Evolutionary conservation across 441 rosid genomes (phyloP).

Genomic region (Populus tomentosa): DNA sequence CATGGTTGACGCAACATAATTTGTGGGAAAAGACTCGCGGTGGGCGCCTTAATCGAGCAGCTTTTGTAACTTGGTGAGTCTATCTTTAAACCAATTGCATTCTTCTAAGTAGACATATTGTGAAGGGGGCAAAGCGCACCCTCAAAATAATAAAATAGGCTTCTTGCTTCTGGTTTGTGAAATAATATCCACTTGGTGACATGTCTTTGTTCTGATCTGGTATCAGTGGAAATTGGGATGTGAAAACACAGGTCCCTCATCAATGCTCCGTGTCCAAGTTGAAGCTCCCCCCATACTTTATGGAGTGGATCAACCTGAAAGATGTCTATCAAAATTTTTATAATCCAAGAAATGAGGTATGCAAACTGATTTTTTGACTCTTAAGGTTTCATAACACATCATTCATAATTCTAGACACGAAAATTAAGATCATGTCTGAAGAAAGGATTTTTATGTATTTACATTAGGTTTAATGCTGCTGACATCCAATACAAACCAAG

Average conservation of each 20-base stretch:
- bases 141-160: neutral
- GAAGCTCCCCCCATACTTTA: constrained; percentile 73
- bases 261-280: constrained; percentile 68
- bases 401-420: neutral
- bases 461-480: neutral
- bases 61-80: constrained; percentile 89
- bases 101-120: neutral
- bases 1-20: constrained; percentile 63
- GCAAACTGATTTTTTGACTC: neutral
- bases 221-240: constrained; percentile 91
- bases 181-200: neutral
- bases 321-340: constrained; percentile 79
- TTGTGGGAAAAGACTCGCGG: constrained; percentile 54
- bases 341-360: constrained; percentile 49
- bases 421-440: neutral
- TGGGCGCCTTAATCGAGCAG: constrained; percentile 63
- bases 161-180: neutral
- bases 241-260: constrained; percentile 84
- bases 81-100: neutral
- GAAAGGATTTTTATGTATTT: neutral
- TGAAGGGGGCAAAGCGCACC: neutral
- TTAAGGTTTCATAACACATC: neutral
- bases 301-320: constrained; percentile 93
- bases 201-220: neutral
- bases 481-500: neutral